Base-by-base conservation (phyloP, 345 rosid species). In the Barbarea vulgaris region DNA sequence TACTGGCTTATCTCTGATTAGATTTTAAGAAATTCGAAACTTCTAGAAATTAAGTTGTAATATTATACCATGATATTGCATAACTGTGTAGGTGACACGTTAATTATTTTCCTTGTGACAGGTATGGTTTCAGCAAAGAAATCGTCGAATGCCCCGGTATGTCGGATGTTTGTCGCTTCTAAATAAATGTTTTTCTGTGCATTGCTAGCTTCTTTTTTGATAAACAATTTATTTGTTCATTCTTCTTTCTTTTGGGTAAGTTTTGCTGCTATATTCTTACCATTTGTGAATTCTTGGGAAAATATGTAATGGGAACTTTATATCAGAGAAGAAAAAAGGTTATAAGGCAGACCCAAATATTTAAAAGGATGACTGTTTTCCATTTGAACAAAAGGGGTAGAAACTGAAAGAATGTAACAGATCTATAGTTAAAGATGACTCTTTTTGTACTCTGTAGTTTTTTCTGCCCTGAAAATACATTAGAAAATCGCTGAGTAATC, bases 51-150 rank as follows among this genome's bases (percentile, higher is more conserved):
- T 17, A 10, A 25, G 72, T 47, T 46, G 11, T 55, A 12, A 6
- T 44, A 10, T n/a, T 57, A 9, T 33, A 52, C 46, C 9, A 69
- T 44, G 24, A 54, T 42, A 31, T 42, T 14, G 51, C 41, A 25
- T 34, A 69, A 41, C 21, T 42, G 14, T 57, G 63, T 37, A 0
- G 31, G 3, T 71, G 69, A 64, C 55, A 13, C 46, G 25, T 54
- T 37, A 71, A 67, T 5, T 64, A 34, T 46, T 44, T 73, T 75
- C 22, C 81, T 31, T 79, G 24, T 69, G 67, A 73, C 89, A 93
- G 97, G 87, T 93, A 91, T 79, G 96, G 98, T 9, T 93, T 93
- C 74, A 93, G 93, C 92, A 85, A 86, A 83, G 91, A 91, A 66
- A 70, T 93, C 64, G 98, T 93, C 47, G 98, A 93, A 79, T 87